Base-by-base conservation (phyloP, 2,329 filamentous ascomycete species). In the Cladosporium sp. region DNA sequence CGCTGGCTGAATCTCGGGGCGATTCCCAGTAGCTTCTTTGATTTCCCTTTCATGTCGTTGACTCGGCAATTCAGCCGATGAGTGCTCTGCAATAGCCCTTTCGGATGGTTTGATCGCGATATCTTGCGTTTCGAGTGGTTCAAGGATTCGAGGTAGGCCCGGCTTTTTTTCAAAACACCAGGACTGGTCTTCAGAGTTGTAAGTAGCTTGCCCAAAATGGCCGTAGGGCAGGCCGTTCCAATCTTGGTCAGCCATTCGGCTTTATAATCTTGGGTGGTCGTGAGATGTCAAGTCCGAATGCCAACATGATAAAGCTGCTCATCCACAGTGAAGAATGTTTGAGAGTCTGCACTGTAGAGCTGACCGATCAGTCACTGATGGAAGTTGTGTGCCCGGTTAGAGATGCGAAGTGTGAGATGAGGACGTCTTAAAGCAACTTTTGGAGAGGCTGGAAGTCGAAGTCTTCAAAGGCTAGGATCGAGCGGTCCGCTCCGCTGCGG, bases 231-330 rank as follows among this genome's bases (percentile, higher is more conserved):
- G 71, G 68, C 77, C 72, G 59, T 69, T 71, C 35, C 70, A 64
- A 38, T 70, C 66, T 50, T 67, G 68, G 52, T 82, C 77, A 82
- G 76, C 77, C 80, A 83, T 83, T 71, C 62, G 79, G 77, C 68
- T 71, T 71, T 63, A 50, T 43, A 37, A 18, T 35, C 43, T 63
- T 48, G 55, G 46, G 56, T 18, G 48, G 43, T 34, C 48, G 42
- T 32, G 22, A n/a, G 40, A 46, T 40, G 42, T 40, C 42, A 52
- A 33, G 34, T 13, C 22, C 14, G 19, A 33, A 14, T 34, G 42
- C 34, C 33, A 52, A 45, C 49, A 50, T 50, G 48, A 14, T 50
- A 50, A 40, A 40, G 48, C 37, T 19, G 49, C 34, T n/a, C 42
- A 45, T 45, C 42, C 49, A 45, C 42, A 19, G 19, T 52, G 49